Evolutionary conservation across 305 asterid species (phyloP).

Genomic region (Nicotiana rustica): DNA sequence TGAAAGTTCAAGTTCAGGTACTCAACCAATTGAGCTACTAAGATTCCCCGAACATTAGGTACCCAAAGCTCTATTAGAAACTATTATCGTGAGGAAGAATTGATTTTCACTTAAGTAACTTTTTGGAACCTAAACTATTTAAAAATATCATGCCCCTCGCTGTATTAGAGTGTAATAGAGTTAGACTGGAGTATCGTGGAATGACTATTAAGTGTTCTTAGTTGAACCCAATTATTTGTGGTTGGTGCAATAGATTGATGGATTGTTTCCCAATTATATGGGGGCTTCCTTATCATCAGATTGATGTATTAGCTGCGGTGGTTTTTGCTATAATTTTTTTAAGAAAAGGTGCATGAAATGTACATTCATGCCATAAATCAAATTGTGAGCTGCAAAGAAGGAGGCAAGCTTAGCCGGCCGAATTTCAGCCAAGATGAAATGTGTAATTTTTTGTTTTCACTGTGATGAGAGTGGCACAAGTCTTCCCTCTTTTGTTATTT

Average conservation of each 20-base stretch:
- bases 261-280: background rate
- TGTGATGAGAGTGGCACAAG: background rate
- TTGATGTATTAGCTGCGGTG: background rate
- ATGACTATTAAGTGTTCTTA: background rate
- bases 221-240: background rate
- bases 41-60: no score
- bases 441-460: background rate
- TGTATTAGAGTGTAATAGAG: background rate
- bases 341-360: background rate
- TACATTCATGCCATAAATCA: background rate
- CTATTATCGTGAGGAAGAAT: background rate
- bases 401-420: background rate
- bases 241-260: background rate
- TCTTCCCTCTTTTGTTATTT: background rate
- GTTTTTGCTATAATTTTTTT: background rate
- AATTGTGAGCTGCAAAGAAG: background rate
- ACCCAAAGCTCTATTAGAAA: background rate
- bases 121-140: background rate
- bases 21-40: no score
- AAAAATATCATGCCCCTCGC: background rate
- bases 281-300: no score
- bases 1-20: no score
- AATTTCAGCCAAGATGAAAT: slow-evolving; percentile 5
- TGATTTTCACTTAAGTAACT: background rate
- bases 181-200: background rate